These are phyloP conservation scores for Fusarium anguioides DNA, from an alignment of 2,329 filamentous ascomycete species.

Conservation along the genomic window DNA sequence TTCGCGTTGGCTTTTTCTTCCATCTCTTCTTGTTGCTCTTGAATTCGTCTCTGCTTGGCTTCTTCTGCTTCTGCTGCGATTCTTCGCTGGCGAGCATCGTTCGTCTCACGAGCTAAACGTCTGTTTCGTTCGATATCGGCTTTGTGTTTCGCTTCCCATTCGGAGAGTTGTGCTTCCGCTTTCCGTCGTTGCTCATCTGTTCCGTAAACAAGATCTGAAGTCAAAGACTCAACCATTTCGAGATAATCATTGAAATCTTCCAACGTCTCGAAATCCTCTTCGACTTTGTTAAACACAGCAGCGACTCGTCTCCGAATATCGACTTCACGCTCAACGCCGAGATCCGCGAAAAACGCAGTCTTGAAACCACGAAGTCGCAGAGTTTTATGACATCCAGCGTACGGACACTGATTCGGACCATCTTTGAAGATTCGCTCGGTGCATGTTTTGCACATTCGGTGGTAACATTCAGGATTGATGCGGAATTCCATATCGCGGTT, in stretches of 20 bases:
- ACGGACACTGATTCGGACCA: slow-evolving; percentile 91
- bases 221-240: slow-evolving; percentile 89
- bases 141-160: slow-evolving; percentile 80
- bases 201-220: slow-evolving; percentile 85
- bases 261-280: slow-evolving; percentile 91
- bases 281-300: slow-evolving; percentile 83
- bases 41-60: slow-evolving; percentile 67
- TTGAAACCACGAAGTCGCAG: slow-evolving; percentile 87
- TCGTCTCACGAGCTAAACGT: slow-evolving; percentile 64
- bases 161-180: slow-evolving; percentile 58
- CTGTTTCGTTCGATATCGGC: slow-evolving; percentile 73
- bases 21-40: slow-evolving; percentile 74
- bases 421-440: slow-evolving; percentile 94
- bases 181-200: slow-evolving; percentile 69
- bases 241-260: slow-evolving; percentile 93
- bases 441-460: slow-evolving; percentile 97
- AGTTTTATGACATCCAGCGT: slow-evolving; percentile 87
- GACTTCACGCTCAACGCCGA: slow-evolving; percentile 90
- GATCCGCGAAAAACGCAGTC: slow-evolving; percentile 88
- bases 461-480: slow-evolving; percentile 98
- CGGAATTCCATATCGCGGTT: slow-evolving; percentile 94
- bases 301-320: slow-evolving; percentile 87
- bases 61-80: slow-evolving; percentile 75
- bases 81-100: slow-evolving; percentile 63
- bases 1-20: slow-evolving; percentile 74